Conservation (phyloP, 2,329 filamentous ascomycete genomes). For the Grosmannia penicillata region DNA sequence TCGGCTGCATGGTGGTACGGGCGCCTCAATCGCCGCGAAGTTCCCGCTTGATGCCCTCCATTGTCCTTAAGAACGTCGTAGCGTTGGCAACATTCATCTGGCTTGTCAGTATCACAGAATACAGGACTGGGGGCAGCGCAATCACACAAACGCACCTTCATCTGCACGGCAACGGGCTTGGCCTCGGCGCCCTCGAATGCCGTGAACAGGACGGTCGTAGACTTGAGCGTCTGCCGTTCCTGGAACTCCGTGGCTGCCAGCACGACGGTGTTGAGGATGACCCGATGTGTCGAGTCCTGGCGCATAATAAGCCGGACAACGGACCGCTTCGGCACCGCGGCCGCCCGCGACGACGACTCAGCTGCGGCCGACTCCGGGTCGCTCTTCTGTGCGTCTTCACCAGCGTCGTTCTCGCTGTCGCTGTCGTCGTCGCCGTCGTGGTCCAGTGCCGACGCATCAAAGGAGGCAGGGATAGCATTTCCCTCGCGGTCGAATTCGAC, state of each 20-base stretch:
- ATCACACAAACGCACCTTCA: conserved; percentile 33
- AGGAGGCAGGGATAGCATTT: conserved; percentile 10
- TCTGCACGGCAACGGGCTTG: conserved; percentile 42
- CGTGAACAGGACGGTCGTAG: conserved; percentile 52
- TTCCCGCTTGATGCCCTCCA: conserved; percentile 34
- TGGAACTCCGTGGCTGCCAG: conserved; percentile 68
- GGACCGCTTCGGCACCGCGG: conserved; percentile 20
- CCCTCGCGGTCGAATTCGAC: conserved; percentile 34
- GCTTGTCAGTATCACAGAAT: not conserved
- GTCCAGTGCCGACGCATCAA: conserved; percentile 10
- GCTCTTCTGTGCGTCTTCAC: conserved; percentile 1
- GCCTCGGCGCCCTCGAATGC: conserved; percentile 42
- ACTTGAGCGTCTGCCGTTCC: conserved; percentile 58
- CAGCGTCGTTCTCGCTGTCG: conserved; percentile 10
- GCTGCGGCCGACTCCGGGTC: not conserved
- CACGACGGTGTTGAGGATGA: conserved; percentile 75
- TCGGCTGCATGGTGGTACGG: not conserved
- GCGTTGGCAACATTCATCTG: conserved; percentile 40
- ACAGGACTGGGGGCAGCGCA: not conserved
- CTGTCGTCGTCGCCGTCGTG: conserved; percentile 13
- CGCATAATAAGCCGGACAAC: conserved; percentile 72
- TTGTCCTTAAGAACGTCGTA: conserved; percentile 34
- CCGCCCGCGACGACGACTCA: not conserved
- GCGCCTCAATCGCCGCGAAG: conserved; percentile 18
- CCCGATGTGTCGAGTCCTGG: conserved; percentile 73